phyloP scores from a whole-genome alignment of 2,329 filamentous ascomycete species.

The Scedosporium aurantiacum region DNA sequence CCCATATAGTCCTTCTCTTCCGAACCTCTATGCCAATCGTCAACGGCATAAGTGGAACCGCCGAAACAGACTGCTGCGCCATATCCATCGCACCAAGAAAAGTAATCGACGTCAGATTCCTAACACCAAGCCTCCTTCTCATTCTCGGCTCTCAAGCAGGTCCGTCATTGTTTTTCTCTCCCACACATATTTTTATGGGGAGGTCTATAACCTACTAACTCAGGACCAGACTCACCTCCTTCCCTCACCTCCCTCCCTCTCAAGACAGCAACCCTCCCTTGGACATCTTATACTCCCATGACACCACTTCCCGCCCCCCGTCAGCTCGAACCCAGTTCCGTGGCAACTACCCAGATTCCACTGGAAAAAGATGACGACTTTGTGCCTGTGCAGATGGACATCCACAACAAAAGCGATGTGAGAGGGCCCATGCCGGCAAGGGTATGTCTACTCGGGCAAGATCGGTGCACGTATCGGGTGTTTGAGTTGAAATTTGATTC shows the following conservation, averaged over 20 bases:
- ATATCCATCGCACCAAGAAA: slow-evolving; percentile 29
- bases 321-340: background rate
- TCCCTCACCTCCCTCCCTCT: background rate
- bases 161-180: background rate
- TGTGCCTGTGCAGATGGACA: slow-evolving; percentile 38
- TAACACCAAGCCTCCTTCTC: slow-evolving; percentile 50
- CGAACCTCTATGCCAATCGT: slow-evolving; percentile 38
- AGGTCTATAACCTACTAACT: background rate
- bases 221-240: background rate
- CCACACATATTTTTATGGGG: too few relatives aligned
- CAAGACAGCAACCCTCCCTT: background rate
- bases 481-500: slow-evolving; percentile 24
- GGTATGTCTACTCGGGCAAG: slow-evolving; percentile 38
- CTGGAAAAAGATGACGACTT: slow-evolving; percentile 20
- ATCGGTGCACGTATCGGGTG: slow-evolving; percentile 34
- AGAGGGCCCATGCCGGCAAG: slow-evolving; percentile 37
- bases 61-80: slow-evolving; percentile 25
- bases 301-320: background rate
- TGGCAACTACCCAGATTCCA: slow-evolving; percentile 7
- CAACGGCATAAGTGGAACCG: slow-evolving; percentile 46
- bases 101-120: slow-evolving; percentile 57
- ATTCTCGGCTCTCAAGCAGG: slow-evolving; percentile 32
- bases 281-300: slow-evolving; percentile 6
- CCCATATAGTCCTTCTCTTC: slow-evolving; percentile 43
- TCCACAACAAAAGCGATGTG: slow-evolving; percentile 30